Evolutionary conservation across 306 rosid genomes (phyloP), one percentile per base, ranked within the genome.

Genomic region (Pueraria montana): DNA sequence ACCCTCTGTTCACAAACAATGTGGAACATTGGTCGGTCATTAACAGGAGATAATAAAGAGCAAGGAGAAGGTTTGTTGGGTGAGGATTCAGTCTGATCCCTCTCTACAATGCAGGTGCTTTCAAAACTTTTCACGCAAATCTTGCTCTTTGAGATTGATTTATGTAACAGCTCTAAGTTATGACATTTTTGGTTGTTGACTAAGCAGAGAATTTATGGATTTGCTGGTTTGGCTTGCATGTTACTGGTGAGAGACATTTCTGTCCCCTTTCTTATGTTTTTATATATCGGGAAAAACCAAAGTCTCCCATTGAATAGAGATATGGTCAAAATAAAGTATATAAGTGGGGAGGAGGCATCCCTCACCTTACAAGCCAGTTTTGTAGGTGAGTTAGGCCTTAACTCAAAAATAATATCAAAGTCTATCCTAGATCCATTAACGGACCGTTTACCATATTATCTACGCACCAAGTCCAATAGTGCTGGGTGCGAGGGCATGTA

Each of bases 201-300:
- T 83, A 36, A 76, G 58, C 94, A 96, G 99, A 92, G 99, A 89
- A 23, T 94, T 69, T 96, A 93, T 70, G 99, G 85, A 8, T 96
- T 96, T 77, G 92, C 89, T 80, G 99, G 99, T 64, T 83, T 92
- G 75, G 88, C 67, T 72, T 87, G 85, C 73, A 96, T 91, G 99
- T 32, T 96, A 50, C 78, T 96, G 99, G 99, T 96, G 87, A 86
- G 94, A 69, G 63, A 52, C 68, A 66, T 76, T 68, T 24, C 30
- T 53, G 43, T 18, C 78, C 24, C 68, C 27, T 63, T 46, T 68
- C 55, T 27, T 17, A 0, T 21, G 23, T 46, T 11, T 17, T 69
- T 5, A 12, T 42, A 34, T 34, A 34, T 34, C 5, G 40, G 8
- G 5, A 34, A 34, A 34, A 5, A 34, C 4, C 40, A 6, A 5